Conservation (phyloP, 441 rosid species). For the Adansonia gregorii region DNA sequence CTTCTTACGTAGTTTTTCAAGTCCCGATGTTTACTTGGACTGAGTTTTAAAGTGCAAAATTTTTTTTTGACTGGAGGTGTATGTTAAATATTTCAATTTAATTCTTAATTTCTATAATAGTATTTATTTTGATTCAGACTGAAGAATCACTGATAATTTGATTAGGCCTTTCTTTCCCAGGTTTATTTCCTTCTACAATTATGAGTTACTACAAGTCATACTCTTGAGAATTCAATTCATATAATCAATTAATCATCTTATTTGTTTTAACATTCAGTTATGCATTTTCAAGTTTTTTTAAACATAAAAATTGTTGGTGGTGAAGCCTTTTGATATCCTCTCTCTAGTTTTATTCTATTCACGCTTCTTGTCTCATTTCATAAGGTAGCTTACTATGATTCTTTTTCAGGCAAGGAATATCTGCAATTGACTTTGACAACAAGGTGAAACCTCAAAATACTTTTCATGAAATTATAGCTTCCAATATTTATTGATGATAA, state of each 20-base stretch:
- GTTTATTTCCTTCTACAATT: not conserved
- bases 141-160: not conserved
- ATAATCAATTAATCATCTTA: not conserved
- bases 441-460: conserved; percentile 49
- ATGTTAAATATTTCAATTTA: not conserved
- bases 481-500: not conserved
- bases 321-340: not conserved
- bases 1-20: not conserved
- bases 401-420: conserved; percentile 61
- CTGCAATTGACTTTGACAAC: conserved; percentile 73
- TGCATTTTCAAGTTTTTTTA: not conserved
- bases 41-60: not conserved
- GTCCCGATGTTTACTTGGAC: not conserved
- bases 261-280: not conserved
- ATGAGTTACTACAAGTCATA: not conserved
- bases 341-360: not conserved
- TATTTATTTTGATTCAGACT: not conserved
- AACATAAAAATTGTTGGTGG: not conserved
- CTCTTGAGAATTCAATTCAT: conserved; percentile 4
- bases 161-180: conserved; percentile 1
- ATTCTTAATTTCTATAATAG: not conserved
- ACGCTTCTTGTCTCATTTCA: conserved; percentile 19
- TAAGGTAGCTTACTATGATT: conserved; percentile 24
- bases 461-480: not conserved
- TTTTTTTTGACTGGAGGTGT: not conserved